Conservation (phyloP, 164 flowering plant genomes). For the Hamamelis virginiana region DNA sequence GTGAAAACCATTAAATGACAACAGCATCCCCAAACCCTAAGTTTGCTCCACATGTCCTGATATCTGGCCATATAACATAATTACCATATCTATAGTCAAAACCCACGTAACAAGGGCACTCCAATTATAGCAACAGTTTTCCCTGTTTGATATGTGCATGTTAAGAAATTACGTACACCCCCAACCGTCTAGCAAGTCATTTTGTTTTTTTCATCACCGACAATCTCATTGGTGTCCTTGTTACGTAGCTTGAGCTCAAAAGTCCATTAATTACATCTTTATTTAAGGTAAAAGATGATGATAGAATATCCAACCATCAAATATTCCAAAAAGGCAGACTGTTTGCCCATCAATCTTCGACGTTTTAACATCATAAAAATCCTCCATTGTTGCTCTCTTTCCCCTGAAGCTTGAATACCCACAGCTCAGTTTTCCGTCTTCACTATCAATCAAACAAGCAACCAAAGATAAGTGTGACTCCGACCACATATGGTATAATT, state of each 20-base stretch:
- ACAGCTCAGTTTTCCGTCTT: conserved; percentile 81
- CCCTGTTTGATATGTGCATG: neutral
- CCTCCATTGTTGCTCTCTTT: conserved; percentile 95
- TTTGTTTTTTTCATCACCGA: neutral
- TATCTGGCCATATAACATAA: neutral
- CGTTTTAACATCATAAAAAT: conserved; percentile 79
- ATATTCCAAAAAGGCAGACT: conserved; percentile 85
- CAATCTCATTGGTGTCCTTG: neutral
- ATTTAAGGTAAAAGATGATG: conserved; percentile 3
- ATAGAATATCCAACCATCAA: conserved; percentile 72
- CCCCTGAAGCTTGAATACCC: conserved; percentile 97
- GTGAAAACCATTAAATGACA: neutral
- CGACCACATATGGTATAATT: neutral
- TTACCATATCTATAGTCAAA: neutral
- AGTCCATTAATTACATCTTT: neutral
- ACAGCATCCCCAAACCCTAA: neutral
- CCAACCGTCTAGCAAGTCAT: neutral
- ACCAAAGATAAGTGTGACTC: conserved; percentile 9
- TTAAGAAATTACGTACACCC: neutral
- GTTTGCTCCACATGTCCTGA: neutral
- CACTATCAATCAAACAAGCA: conserved; percentile 53
- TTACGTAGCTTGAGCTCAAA: too few species aligned
- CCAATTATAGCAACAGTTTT: neutral
- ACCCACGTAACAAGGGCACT: neutral
- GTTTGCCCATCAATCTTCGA: conserved; percentile 66